A percentile compares a stretch with the other conserved stretches of the same genome.
phyloP scores from a whole-genome alignment of 169 alveolate species.

The Cryptosporidium xiaoi region DNA sequence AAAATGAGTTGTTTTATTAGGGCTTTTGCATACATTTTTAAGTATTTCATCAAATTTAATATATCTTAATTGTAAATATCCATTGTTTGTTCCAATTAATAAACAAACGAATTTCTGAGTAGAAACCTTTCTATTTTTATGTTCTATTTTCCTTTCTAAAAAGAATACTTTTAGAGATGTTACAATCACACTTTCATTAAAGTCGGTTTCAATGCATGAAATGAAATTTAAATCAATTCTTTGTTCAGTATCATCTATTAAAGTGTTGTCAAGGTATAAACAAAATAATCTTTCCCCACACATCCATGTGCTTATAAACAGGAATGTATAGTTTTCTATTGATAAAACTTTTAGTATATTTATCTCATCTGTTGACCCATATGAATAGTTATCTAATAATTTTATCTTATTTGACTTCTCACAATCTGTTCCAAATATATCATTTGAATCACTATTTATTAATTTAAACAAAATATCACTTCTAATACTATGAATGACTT shows the following conservation, averaged over 20 bases:
- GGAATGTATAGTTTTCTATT: slow-evolving; percentile 2
- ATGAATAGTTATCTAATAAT: background rate
- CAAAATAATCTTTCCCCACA: slow-evolving; percentile 23
- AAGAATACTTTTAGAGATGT: slow-evolving; percentile 21
- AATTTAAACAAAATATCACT: background rate
- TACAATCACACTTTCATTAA: slow-evolving; percentile 21
- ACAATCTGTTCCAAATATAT: background rate
- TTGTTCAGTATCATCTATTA: background rate
- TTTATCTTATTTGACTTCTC: slow-evolving; percentile 5
- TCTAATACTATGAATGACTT: background rate
- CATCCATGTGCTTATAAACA: slow-evolving; percentile 64
- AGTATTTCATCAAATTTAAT: slow-evolving; percentile 1
- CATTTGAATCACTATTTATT: background rate
- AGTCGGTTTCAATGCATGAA: slow-evolving; percentile 31
- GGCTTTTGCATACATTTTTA: background rate
- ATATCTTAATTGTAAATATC: slow-evolving; percentile 45
- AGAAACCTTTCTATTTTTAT: background rate
- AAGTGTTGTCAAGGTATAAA: background rate
- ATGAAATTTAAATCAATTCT: background rate
- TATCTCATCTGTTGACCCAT: slow-evolving; percentile 20
- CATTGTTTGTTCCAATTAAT: slow-evolving; percentile 55
- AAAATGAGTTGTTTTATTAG: background rate
- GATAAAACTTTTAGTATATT: slow-evolving; percentile 9
- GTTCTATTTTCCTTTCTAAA: slow-evolving; percentile 6
- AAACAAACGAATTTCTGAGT: slow-evolving; percentile 1